Evolutionary conservation across 768 basidiomycete species (phyloP), one percentile per base, ranked within the genome.

Genomic region (Lactifluus volemus): DNA sequence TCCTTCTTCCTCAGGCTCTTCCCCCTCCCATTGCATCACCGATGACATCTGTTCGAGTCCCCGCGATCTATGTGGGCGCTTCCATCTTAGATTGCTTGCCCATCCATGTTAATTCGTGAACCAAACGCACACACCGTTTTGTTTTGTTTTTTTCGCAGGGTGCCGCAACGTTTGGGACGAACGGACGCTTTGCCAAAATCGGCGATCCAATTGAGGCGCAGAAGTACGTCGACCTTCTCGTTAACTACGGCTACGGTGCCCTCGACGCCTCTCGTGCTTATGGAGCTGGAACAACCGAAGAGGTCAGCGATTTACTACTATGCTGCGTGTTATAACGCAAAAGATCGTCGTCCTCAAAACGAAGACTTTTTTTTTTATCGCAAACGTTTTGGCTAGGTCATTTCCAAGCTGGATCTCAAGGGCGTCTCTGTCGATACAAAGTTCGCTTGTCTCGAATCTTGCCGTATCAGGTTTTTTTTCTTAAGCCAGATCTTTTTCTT

Each of bases 391-490:
- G 21, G 49, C 45, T 38, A 60, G 49, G 29, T 51, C 19, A 42
- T 61, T 32, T 38, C 60, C 53, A 30, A 55, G 21, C 53, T 67
- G 17, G 64, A 65, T 72, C 38, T 70, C 68, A 76, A 68, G 58
- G 69, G 59, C 59, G 68, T n/a, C 69, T 70, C n/a, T 53, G 67
- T 76, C 41, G 75, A 73, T 11, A 77, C 74, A 11, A 77, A 78
- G 68, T 72, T 68, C 60, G 76, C 44, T 41, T 53, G 38, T 53
- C 25, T 53, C 34, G 14, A 56, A 42, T 47, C 72, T 42, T n/a
- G 30, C 12, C 9, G 19, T 49, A 14, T 45, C 52, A 47, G 21
- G 25, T 1, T 1, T 25, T 25, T 25, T 9, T 44, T 32, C 32
- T 10, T 29, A 56, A 47, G n/a, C 42, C 25, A 30, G 29, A 51